Evolutionary conservation across 2,329 filamentous ascomycete genomes (phyloP).

Genomic region (Botryotinia convoluta): DNA sequence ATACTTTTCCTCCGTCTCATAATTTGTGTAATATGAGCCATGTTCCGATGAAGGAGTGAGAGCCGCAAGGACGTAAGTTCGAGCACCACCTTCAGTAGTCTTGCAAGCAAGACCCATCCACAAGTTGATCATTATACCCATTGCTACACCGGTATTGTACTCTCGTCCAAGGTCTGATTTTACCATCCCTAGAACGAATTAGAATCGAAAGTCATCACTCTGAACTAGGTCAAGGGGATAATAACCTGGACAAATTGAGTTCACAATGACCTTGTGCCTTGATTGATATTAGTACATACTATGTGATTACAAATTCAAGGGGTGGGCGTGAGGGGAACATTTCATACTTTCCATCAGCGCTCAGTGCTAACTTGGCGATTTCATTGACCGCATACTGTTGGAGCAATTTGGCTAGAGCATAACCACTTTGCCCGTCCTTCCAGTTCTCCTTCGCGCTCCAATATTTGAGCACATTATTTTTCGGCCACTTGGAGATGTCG

Average conservation of each 20-base stretch:
- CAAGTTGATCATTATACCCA: slow-evolving; percentile 20
- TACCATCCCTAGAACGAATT: slow-evolving; percentile 26
- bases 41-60: slow-evolving; percentile 32
- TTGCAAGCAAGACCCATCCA: slow-evolving; percentile 30
- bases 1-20: slow-evolving; percentile 31
- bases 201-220: slow-evolving; percentile 4
- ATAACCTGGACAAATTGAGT: slow-evolving; percentile 31
- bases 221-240: background rate
- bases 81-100: slow-evolving; percentile 37
- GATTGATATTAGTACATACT: background rate
- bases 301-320: background rate
- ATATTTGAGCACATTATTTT: slow-evolving; percentile 28
- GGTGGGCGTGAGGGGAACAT: background rate
- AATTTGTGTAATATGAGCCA: slow-evolving; percentile 32
- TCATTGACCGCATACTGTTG: slow-evolving; percentile 33
- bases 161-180: slow-evolving; percentile 31
- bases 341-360: slow-evolving; percentile 26
- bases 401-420: slow-evolving; percentile 32
- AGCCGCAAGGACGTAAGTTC: slow-evolving; percentile 35
- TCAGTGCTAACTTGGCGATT: slow-evolving; percentile 29
- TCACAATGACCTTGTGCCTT: slow-evolving; percentile 30
- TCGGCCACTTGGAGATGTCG: slow-evolving; percentile 27
- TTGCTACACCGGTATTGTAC: slow-evolving; percentile 26
- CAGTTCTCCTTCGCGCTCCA: slow-evolving; percentile 30
- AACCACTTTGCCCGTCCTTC: slow-evolving; percentile 23